Base-by-base conservation (phyloP, 805 yeast species). In the Nakazawaea wyomingensis region DNA sequence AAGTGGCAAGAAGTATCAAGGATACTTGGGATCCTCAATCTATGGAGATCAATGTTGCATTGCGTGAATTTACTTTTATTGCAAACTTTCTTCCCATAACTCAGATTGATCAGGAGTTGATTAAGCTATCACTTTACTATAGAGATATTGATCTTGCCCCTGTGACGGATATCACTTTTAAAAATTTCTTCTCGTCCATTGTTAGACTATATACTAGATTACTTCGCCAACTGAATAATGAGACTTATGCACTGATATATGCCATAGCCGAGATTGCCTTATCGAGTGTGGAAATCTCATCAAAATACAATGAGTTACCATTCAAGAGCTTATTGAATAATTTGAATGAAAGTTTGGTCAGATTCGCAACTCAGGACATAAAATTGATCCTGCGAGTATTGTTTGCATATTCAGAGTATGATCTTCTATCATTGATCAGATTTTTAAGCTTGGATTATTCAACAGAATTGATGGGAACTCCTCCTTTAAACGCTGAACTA, bases 31-130 rank as follows among this genome's bases (percentile, higher is more conserved):
- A 47, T 26, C 57, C 58, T 3, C 3, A 13, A 14, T 49, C 39
- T 10, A 31, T 57, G 33, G 54, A 43, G 20, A 36, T 67, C 55
- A 54, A 57, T 39, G 48, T 53, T 34, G 53, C 68, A 63, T 43
- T 61, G 53, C 47, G 46, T 46, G 8, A 46, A 48, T 42, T 24
- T 49, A 16, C 49, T 11, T 35, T n/a, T 57, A 52, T 34, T 28
- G 19, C n/a, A 10, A 29, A 20, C 19, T 43, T 5, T 4, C 16
- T 17, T 38, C 47, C n/a, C 26, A 39, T 29, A 11, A 10, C 4
- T 19, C 35, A 38, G 13, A 46, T 5, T 51, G 50, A 32, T 30
- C 54, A 8, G 18, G 17, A 11, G 26, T 20, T 37, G 34, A 37
- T 4, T 8, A 13, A 19, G 13, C 20, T 37, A n/a, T 19, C 13